Conservation (phyloP, 2,329 filamentous ascomycete species). For the Aureobasidium namibiae region DNA sequence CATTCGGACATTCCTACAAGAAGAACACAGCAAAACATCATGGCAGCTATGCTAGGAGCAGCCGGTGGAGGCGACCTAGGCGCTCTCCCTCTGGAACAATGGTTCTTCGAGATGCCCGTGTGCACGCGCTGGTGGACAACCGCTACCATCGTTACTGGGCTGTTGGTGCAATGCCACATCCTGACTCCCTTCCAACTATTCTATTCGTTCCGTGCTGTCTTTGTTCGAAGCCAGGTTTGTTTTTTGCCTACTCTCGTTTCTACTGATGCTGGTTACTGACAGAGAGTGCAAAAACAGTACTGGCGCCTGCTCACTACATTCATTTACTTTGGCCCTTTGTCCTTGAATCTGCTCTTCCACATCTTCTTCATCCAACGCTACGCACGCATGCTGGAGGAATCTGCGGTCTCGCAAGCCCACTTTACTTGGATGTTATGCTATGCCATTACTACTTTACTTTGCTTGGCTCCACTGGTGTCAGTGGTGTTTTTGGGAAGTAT, state of each 20-base stretch:
- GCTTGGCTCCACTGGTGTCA: slow-evolving; percentile 76
- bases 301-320: slow-evolving; percentile 96
- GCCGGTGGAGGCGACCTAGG: slow-evolving; percentile 33
- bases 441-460: slow-evolving; percentile 68
- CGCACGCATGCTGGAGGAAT: slow-evolving; percentile 88
- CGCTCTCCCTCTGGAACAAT: slow-evolving; percentile 79
- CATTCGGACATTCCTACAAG: neutral
- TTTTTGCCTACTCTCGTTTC: slow-evolving; percentile 2
- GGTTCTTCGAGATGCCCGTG: slow-evolving; percentile 98
- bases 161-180: slow-evolving; percentile 87
- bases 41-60: slow-evolving; percentile 38
- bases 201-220: slow-evolving; percentile 90
- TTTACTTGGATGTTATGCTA: slow-evolving; percentile 94
- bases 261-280: neutral
- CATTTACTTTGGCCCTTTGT: slow-evolving; percentile 92
- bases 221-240: slow-evolving; percentile 78
- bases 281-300: slow-evolving; percentile 53
- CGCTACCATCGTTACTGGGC: slow-evolving; percentile 77
- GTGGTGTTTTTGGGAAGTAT: slow-evolving; percentile 94
- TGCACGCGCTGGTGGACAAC: slow-evolving; percentile 97
- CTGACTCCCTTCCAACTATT: slow-evolving; percentile 92
- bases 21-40: slow-evolving; percentile 19
- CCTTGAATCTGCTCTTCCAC: slow-evolving; percentile 90
- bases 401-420: slow-evolving; percentile 83
- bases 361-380: slow-evolving; percentile 98